These are phyloP conservation scores for Mortierella polycephala DNA, from an alignment of 371 early-diverging fungal species.

Conservation along the genomic window DNA sequence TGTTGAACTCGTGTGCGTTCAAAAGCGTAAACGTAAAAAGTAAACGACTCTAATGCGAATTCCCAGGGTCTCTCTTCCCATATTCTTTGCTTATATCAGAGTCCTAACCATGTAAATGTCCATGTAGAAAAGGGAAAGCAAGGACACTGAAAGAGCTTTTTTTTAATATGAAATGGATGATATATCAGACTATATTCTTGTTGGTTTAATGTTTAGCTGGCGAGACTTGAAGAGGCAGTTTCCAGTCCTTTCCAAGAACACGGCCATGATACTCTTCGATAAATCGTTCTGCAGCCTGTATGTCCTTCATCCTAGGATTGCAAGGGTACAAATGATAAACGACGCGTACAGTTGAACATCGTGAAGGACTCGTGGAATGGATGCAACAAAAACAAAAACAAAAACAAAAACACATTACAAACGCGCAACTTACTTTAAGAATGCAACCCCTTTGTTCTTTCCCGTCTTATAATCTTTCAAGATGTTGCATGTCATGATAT, in stretches of 20 bases:
- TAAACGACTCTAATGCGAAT: no score
- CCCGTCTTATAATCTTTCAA: conserved; percentile 31
- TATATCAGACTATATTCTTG: background rate
- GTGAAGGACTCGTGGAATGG: background rate
- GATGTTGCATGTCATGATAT: conserved; percentile 28
- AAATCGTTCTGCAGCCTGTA: conserved; percentile 33
- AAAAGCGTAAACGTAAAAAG: no score
- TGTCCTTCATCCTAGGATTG: conserved; percentile 26
- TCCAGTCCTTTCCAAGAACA: conserved; percentile 42
- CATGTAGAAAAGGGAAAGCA: no score
- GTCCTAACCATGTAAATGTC: no score
- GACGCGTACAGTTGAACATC: no score
- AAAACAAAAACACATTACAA: background rate
- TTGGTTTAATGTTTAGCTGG: conserved; percentile 25
- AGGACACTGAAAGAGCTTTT: no score
- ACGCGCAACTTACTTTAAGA: conserved; percentile 30
- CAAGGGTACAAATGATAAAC: background rate
- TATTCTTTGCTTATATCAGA: no score
- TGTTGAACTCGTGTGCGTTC: no score
- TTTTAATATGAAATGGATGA: no score
- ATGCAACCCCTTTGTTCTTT: conserved; percentile 41
- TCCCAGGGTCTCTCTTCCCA: no score
- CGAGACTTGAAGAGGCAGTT: conserved; percentile 41
- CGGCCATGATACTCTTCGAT: conserved; percentile 50
- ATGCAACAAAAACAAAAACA: background rate